Evolutionary conservation across 164 flowering plant genomes (phyloP), one percentile per base, ranked within the genome.

Genomic region (Aristolochia californica): DNA sequence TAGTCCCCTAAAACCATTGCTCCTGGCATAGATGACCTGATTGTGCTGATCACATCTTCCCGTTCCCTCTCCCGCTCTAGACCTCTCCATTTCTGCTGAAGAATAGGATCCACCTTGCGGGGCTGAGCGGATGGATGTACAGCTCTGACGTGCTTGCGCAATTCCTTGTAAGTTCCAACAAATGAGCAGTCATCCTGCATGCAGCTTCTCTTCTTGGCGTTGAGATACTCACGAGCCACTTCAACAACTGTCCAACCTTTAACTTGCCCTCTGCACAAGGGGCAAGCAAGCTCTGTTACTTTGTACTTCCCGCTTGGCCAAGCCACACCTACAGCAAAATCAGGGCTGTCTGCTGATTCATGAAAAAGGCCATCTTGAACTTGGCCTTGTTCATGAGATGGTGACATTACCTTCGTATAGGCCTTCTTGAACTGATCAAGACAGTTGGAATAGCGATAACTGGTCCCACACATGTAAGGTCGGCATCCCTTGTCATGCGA

Each of bases 381-480:
- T 17, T 21, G 28, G 27, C 43, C 21, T 15, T 59, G 61, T 23
- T 7, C 66, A 56, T 38, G 53, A 21, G 53, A 61, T 17, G 68
- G 59, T 13, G 75, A 45, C 49, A 52, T 49, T 23, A 43, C 66
- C 63, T 75, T 75, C 5, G 72, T 55, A 54, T 72, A 59, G 12
- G 75, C 73, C 56, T 66, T 66, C 48, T 59, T 74, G 67, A 78
- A 83, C 70, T 81, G 84, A 66, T 81, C 78, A 30, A 82, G 84
- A 65, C 87, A 82, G 56, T 82, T 82, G 60, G 87, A 80, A 55
- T 72, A 78, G 40, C 84, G 83, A 53, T 62, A 75, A 66, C 84
- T 79, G 45, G 89, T 83, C 40, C 77, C 89, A 57, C 89, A 83
- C 89, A 83, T 83, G 63, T 79, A 81, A 43, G 89, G 89, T 17